Conservation (phyloP, 2,329 filamentous ascomycete species). For the Xylariaceae sp. region DNA sequence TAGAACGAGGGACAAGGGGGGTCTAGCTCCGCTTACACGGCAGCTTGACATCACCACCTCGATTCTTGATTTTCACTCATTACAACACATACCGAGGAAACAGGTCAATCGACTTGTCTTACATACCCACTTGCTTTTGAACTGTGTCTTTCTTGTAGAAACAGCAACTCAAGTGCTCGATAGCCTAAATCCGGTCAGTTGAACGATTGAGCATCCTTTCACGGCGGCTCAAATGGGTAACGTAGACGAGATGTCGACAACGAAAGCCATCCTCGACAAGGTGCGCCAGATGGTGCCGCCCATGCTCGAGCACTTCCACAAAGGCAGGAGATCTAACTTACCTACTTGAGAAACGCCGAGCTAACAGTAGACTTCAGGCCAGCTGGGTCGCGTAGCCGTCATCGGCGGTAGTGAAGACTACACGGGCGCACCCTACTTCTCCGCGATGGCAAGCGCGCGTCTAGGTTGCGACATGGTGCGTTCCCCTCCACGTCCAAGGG, state of each 20-base stretch:
- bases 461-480: conserved; percentile 84
- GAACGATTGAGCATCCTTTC: background rate
- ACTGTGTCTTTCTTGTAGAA: too few relatives aligned
- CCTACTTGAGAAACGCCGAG: too few relatives aligned
- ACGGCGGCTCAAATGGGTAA: conserved; percentile 24
- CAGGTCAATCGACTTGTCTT: too few relatives aligned
- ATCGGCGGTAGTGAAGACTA: conserved; percentile 96
- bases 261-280: conserved; percentile 70
- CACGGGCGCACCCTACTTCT: conserved; percentile 96
- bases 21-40: background rate
- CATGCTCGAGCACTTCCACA: conserved; percentile 93
- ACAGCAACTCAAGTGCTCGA: too few relatives aligned
- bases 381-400: conserved; percentile 85
- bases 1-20: background rate
- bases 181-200: background rate
- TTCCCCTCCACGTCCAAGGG: background rate
- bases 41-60: background rate
- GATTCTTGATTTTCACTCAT: background rate
- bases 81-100: too few relatives aligned
- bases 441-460: conserved; percentile 89
- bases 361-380: conserved; percentile 51
- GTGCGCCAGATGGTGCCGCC: conserved; percentile 89
- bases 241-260: conserved; percentile 55
- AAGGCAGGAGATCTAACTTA: conserved; percentile 52
- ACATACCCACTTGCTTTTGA: too few relatives aligned